These are phyloP conservation scores for Candida stauntonica DNA, from an alignment of 805 yeast genomes.

Conservation along the genomic window DNA sequence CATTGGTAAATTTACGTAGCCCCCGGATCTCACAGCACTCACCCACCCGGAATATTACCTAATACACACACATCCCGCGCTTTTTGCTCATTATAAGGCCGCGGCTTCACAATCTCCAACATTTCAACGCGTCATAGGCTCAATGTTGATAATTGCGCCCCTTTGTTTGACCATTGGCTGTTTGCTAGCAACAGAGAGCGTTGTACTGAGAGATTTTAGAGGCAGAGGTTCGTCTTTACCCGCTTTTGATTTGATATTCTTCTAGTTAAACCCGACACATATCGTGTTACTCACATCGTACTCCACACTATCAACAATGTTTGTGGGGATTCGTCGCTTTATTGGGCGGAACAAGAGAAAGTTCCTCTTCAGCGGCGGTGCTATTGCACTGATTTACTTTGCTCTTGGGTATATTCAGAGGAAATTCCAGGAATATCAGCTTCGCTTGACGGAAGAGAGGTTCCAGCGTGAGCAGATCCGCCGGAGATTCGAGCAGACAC, in stretches of 20 bases:
- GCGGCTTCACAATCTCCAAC: no score
- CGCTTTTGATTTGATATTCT: no score
- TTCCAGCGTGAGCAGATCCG: slow-evolving; percentile 66
- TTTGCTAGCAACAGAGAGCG: not conserved
- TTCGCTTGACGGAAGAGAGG: slow-evolving; percentile 49
- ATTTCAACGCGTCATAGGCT: no score
- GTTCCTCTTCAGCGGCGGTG: slow-evolving; percentile 31
- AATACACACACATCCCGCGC: no score
- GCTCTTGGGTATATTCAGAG: slow-evolving; percentile 38
- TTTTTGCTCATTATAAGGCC: no score
- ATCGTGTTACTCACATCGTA: no score
- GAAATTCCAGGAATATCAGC: slow-evolving; percentile 47
- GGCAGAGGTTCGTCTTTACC: no score
- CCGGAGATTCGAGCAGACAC: slow-evolving; percentile 86
- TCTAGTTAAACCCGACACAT: no score
- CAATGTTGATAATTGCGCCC: not conserved
- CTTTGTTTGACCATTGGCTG: not conserved
- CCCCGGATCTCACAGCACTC: no score
- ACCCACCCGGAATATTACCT: no score
- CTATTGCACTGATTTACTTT: slow-evolving; percentile 42
- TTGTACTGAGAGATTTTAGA: no score
- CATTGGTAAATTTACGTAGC: not conserved
- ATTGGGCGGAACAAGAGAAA: slow-evolving; percentile 42
- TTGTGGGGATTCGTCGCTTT: slow-evolving; percentile 27
- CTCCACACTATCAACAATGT: no score